Conservation (phyloP, 176 grass and related monocot genomes). For the Pharus latifolius region DNA sequence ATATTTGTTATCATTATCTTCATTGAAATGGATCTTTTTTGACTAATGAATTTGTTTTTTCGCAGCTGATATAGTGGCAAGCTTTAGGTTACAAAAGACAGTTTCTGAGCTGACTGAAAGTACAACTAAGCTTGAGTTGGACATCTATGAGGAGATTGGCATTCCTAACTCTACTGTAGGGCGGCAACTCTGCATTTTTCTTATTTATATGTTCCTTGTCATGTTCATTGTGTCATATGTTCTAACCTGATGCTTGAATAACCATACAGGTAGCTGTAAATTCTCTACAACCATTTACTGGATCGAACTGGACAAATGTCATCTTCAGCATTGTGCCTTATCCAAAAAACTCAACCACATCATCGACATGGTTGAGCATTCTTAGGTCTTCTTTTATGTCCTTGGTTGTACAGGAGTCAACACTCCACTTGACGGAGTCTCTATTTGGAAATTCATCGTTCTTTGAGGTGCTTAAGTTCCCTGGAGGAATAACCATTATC, state of each 20-base stretch:
- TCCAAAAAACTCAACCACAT: slow-evolving; percentile 55
- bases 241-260: not conserved
- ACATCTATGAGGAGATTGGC: slow-evolving; percentile 84
- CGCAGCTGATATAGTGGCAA: slow-evolving; percentile 77
- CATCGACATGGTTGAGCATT: slow-evolving; percentile 66
- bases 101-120: slow-evolving; percentile 45
- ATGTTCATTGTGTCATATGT: not conserved
- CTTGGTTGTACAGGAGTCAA: slow-evolving; percentile 60
- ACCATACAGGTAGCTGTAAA: slow-evolving; percentile 52
- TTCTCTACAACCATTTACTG: slow-evolving; percentile 41
- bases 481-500: slow-evolving; percentile 90
- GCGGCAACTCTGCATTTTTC: not conserved
- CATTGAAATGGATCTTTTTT: not conserved
- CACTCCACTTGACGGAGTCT: slow-evolving; percentile 50
- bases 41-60: slow-evolving; percentile 1
- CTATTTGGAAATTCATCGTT: slow-evolving; percentile 65
- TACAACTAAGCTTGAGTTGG: slow-evolving; percentile 63
- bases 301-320: slow-evolving; percentile 57
- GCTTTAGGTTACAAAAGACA: slow-evolving; percentile 67
- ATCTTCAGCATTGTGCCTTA: slow-evolving; percentile 80
- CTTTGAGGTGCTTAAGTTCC: slow-evolving; percentile 73
- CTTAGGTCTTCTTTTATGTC: slow-evolving; percentile 67
- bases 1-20: not conserved
- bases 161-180: slow-evolving; percentile 73
- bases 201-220: slow-evolving; percentile 6